Conservation (phyloP, 2,329 filamentous ascomycete species). For the Atkinsonella hypoxylon region DNA sequence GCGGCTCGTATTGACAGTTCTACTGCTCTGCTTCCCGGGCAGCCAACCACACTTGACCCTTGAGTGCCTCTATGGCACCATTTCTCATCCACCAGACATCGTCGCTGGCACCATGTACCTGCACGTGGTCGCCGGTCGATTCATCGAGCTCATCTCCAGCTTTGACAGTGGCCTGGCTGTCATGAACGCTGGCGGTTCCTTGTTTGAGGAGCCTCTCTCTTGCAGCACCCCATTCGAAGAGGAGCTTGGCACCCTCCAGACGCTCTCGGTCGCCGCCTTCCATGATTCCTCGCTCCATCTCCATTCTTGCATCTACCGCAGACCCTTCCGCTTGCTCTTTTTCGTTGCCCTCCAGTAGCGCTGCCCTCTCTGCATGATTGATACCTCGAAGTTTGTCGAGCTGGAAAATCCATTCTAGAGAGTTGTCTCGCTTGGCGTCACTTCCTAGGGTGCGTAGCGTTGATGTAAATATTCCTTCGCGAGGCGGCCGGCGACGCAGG, state of each 20-base stretch:
- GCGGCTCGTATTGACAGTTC: background rate
- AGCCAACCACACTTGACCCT: constrained; percentile 42
- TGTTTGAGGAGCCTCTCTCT: constrained; percentile 23
- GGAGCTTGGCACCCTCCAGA: constrained; percentile 35
- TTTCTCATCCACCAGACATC: constrained; percentile 43
- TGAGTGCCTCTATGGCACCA: constrained; percentile 41
- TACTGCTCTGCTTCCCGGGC: constrained; percentile 24
- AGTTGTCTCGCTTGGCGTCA: constrained; percentile 20
- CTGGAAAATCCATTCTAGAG: constrained; percentile 66
- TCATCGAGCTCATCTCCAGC: constrained; percentile 14
- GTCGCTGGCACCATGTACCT: constrained; percentile 12
- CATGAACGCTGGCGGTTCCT: constrained; percentile 12
- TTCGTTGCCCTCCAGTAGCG: constrained; percentile 43
- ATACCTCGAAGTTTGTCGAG: constrained; percentile 41
- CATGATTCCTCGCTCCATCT: constrained; percentile 42
- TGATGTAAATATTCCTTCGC: constrained; percentile 58
- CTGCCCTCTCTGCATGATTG: constrained; percentile 54
- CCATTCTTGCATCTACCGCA: constrained; percentile 58
- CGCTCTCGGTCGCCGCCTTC: constrained; percentile 27
- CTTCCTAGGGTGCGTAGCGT: constrained; percentile 61
- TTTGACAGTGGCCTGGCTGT: constrained; percentile 24
- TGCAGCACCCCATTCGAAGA: constrained; percentile 45
- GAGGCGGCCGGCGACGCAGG: constrained; percentile 57
- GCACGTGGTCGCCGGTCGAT: constrained; percentile 12
- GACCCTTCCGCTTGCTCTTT: constrained; percentile 36